Evolutionary conservation across 768 basidiomycete species (phyloP), one percentile per base, ranked within the genome.

Genomic region (Lentinula guzmanii): DNA sequence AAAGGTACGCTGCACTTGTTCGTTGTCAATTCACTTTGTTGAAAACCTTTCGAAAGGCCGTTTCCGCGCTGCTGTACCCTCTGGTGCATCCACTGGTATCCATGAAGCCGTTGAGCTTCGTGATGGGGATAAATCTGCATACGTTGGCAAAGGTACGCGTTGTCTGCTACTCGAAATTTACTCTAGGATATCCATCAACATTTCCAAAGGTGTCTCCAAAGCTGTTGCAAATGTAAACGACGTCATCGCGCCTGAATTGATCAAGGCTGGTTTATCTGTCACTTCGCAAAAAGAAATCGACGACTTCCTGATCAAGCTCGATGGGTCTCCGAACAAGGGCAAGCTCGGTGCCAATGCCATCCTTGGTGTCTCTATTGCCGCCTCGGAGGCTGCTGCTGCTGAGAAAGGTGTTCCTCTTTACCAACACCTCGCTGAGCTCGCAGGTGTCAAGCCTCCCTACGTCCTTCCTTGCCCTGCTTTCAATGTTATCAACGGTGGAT

Each of bases 401-500:
- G 92, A 97, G 80, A 97, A 96, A 83, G 91, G 87, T 62, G 82
- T 98, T 60, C 95, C 97, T 54, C 87, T 96, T 67, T 98, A 98
- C 84, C 86, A 91, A 73, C 94, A 98, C 83, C 85, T 98, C 67
- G 97, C 95, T 52, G 90, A 93, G 65, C 89, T 99, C 67, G 93
- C 97, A 62, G 96, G 96, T 67, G 85, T 96, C 76, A 93, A 95
- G 77, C 81, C 93, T 58, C 96, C 97, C 50, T 98, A 88, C 76
- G 83, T 93, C 63, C 89, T 98, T 69, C 97, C 97, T 63, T 79
- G 77, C 72, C 97, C 97, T 52, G 87, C 92, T 62, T 95, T 99
- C 86, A 99, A 99, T 75, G 97, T 99, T 69, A 99, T 99, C 83
- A 99, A 99, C 78, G 97, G 97, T 75, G 97, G 97, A 65, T 98